phyloP scores from a whole-genome alignment of 2,329 filamentous ascomycete species.

The Talaromyces sp. region DNA sequence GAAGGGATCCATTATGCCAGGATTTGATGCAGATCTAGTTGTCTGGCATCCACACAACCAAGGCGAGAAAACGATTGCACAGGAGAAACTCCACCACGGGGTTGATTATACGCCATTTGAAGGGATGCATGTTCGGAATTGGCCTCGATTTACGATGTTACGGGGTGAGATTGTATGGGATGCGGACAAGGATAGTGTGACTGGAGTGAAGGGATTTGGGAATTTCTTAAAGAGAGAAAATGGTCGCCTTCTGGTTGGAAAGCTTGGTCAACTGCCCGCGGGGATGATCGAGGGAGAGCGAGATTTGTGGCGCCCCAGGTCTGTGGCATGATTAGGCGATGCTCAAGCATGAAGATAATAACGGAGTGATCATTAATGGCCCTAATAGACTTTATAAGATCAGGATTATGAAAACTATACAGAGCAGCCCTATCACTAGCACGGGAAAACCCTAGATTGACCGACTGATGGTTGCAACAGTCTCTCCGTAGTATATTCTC shows the following conservation, averaged over 20 bases:
- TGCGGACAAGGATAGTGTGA: slow-evolving; percentile 40
- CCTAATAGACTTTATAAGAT: neutral
- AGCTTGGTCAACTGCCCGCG: slow-evolving; percentile 10
- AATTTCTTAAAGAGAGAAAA: slow-evolving; percentile 31
- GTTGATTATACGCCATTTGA: slow-evolving; percentile 62
- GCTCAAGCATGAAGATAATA: neutral
- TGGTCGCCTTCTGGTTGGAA: slow-evolving; percentile 5
- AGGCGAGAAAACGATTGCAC: slow-evolving; percentile 20
- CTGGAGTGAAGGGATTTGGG: slow-evolving; percentile 47
- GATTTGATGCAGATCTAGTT: slow-evolving; percentile 53
- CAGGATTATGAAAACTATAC: neutral
- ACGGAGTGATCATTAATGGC: neutral
- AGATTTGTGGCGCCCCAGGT: slow-evolving; percentile 8
- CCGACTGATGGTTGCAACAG: neutral
- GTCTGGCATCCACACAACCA: slow-evolving; percentile 50
- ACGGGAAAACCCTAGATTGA: neutral
- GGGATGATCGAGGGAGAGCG: slow-evolving; percentile 10
- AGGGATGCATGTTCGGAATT: slow-evolving; percentile 53
- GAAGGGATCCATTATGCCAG: slow-evolving; percentile 50
- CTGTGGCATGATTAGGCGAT: neutral
- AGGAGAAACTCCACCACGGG: slow-evolving; percentile 56
- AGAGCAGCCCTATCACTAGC: slow-evolving; percentile 2
- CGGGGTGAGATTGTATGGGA: slow-evolving; percentile 58
- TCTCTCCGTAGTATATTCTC: neutral
- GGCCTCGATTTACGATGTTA: slow-evolving; percentile 59